These are phyloP conservation scores for Neurospora sp. DNA, from an alignment of 2,329 filamentous ascomycete species.

Conservation along the genomic window DNA sequence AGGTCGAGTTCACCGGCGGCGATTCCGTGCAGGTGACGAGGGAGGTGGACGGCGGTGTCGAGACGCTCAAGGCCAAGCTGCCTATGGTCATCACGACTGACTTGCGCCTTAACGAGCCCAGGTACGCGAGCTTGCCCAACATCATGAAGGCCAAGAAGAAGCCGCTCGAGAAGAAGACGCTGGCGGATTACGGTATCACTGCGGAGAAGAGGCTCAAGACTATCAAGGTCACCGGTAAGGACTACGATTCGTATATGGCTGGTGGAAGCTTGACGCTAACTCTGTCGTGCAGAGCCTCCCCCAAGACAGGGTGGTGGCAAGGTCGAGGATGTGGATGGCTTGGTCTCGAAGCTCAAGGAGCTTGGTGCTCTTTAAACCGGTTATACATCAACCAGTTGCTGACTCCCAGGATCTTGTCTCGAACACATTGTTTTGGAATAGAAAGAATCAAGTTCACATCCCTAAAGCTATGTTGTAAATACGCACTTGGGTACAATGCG, in stretches of 20 bases:
- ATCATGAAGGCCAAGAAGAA: slow-evolving; percentile 99
- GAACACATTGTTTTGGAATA: not conserved
- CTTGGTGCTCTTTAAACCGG: slow-evolving; percentile 66
- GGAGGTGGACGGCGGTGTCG: slow-evolving; percentile 91
- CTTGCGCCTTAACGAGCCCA: slow-evolving; percentile 84
- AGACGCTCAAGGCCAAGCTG: slow-evolving; percentile 77
- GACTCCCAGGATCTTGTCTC: not conserved
- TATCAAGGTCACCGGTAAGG: slow-evolving; percentile 72
- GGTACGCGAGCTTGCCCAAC: slow-evolving; percentile 91
- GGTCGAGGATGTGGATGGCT: slow-evolving; percentile 94
- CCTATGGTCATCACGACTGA: slow-evolving; percentile 95
- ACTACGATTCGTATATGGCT: not conserved
- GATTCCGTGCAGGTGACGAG: slow-evolving; percentile 69
- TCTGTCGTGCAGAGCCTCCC: slow-evolving; percentile 57
- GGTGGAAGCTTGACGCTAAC: not conserved
- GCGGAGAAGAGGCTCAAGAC: slow-evolving; percentile 72
- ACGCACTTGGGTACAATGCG: not conserved
- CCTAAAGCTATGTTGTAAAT: not conserved
- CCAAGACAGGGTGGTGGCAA: slow-evolving; percentile 87
- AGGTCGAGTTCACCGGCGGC: slow-evolving; percentile 64
- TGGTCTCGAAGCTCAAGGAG: slow-evolving; percentile 91
- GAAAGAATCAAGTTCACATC: not conserved
- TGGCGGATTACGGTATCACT: slow-evolving; percentile 74
- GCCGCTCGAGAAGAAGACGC: slow-evolving; percentile 83
- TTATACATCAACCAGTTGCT: not conserved